phyloP scores from a whole-genome alignment of 805 yeast species.

The Suhomyces pyralidae region DNA sequence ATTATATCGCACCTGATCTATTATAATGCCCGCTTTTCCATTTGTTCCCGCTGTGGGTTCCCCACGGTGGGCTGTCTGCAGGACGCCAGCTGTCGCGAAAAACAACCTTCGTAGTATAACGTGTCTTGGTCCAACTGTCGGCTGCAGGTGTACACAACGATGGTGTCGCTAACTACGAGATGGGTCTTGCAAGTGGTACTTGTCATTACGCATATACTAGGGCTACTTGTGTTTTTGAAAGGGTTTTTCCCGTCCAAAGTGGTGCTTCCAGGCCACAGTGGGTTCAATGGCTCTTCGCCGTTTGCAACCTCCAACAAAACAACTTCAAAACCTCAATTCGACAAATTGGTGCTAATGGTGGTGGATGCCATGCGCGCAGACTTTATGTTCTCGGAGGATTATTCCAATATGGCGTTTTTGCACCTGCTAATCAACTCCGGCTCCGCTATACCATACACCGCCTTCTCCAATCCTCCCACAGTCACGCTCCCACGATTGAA shows the following conservation, averaged over 20 bases:
- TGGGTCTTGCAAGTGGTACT: conserved; percentile 14
- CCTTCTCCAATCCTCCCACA: conserved; percentile 92
- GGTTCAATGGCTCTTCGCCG: conserved; percentile 25
- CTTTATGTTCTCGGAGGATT: conserved; percentile 60
- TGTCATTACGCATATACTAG: conserved; percentile 28
- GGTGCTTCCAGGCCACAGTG: conserved; percentile 57
- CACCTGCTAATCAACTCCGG: conserved; percentile 66
- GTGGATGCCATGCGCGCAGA: conserved; percentile 93
- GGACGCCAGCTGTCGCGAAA: background rate
- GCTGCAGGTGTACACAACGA: background rate
- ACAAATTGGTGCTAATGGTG: conserved; percentile 73
- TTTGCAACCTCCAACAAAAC: conserved; percentile 16
- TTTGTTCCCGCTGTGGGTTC: background rate
- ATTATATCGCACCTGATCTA: background rate
- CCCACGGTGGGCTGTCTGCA: background rate
- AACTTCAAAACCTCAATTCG: conserved; percentile 45
- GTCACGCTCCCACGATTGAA: conserved; percentile 93
- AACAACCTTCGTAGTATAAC: background rate
- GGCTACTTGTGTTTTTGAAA: conserved; percentile 60
- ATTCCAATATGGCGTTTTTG: conserved; percentile 62
- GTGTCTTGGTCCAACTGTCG: background rate
- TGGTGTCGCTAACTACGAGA: conserved; percentile 6
- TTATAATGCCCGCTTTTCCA: background rate
- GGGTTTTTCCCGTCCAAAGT: conserved; percentile 95
- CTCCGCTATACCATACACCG: conserved; percentile 82